A percentile compares a stretch with the other conserved stretches of the same genome.
Evolutionary conservation across 768 basidiomycete genomes (phyloP).

Genomic region (Rickenella mellea): DNA sequence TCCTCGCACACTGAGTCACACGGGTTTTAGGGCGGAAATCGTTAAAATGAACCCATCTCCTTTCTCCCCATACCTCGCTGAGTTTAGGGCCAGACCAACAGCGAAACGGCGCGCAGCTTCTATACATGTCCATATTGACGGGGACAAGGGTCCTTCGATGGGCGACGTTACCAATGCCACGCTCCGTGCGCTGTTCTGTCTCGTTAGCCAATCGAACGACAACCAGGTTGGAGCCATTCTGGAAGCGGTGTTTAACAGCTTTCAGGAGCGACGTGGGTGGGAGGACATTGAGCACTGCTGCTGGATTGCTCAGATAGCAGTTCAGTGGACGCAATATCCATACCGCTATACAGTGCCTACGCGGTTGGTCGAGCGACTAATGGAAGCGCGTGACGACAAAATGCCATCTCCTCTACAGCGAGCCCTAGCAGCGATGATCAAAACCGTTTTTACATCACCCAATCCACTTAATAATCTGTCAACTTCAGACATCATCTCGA

Average conservation of each 20-base stretch:
- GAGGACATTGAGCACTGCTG: slow-evolving; percentile 57
- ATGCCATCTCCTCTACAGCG: slow-evolving; percentile 40
- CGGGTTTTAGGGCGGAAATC: slow-evolving; percentile 36
- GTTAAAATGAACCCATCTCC: slow-evolving; percentile 56
- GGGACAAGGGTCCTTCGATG: slow-evolving; percentile 72
- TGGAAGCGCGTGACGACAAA: slow-evolving; percentile 47
- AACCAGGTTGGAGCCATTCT: slow-evolving; percentile 64
- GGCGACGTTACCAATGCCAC: slow-evolving; percentile 68
- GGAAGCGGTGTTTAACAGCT: slow-evolving; percentile 60
- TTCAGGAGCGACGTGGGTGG: slow-evolving; percentile 62
- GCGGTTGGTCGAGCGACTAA: slow-evolving; percentile 68
- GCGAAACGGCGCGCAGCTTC: slow-evolving; percentile 81
- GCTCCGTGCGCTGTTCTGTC: slow-evolving; percentile 58
- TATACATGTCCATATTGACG: slow-evolving; percentile 81
- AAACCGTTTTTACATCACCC: slow-evolving; percentile 71
- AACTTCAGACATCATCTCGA: slow-evolving; percentile 81
- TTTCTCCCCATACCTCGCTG: slow-evolving; percentile 67
- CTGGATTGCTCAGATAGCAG: slow-evolving; percentile 70
- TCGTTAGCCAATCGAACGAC: slow-evolving; percentile 71
- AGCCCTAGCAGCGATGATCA: slow-evolving; percentile 69
- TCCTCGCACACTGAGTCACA: slow-evolving; percentile 3
- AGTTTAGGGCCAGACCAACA: slow-evolving; percentile 74
- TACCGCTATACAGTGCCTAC: slow-evolving; percentile 88
- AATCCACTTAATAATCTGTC: slow-evolving; percentile 83
- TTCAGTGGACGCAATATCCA: slow-evolving; percentile 89